These are phyloP conservation scores for Talaromyces amestolkiae DNA, from an alignment of 2,329 filamentous ascomycete species.

Conservation along the genomic window DNA sequence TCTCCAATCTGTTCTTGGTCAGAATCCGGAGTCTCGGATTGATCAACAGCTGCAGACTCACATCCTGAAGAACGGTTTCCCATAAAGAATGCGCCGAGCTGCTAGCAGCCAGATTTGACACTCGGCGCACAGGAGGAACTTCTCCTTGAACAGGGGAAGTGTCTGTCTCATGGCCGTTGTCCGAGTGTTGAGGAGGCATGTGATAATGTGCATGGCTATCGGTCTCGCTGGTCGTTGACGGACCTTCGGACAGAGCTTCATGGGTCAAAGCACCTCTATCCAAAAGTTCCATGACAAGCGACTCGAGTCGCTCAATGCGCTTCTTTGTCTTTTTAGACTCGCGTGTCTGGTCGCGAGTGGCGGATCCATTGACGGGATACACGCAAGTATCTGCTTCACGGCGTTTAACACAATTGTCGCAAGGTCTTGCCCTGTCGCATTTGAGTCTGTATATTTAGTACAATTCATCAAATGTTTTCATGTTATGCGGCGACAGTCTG, in stretches of 20 bases:
- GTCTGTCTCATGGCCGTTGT: conserved; percentile 1
- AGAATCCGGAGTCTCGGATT: background rate
- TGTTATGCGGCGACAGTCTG: background rate
- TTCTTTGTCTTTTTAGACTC: conserved; percentile 20
- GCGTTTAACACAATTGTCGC: conserved; percentile 20
- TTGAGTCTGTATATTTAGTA: conserved; percentile 15
- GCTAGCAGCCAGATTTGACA: conserved; percentile 12
- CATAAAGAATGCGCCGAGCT: conserved; percentile 18
- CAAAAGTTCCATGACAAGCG: conserved; percentile 19
- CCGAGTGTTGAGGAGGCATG: background rate
- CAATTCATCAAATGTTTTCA: background rate
- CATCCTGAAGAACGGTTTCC: conserved; percentile 19
- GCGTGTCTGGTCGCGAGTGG: conserved; percentile 17
- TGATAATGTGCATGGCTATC: conserved; percentile 10
- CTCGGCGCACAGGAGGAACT: conserved; percentile 12
- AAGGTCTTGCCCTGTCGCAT: conserved; percentile 18
- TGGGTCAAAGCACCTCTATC: background rate
- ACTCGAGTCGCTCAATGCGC: conserved; percentile 19
- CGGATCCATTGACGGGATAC: conserved; percentile 17
- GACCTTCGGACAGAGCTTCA: conserved; percentile 11
- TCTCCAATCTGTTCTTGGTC: conserved; percentile 15
- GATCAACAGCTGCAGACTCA: background rate
- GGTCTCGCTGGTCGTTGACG: conserved; percentile 7
- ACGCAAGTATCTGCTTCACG: conserved; percentile 17
- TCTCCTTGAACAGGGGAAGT: background rate